Conservation (phyloP, 306 rosid species). For the Vicia villosa region DNA sequence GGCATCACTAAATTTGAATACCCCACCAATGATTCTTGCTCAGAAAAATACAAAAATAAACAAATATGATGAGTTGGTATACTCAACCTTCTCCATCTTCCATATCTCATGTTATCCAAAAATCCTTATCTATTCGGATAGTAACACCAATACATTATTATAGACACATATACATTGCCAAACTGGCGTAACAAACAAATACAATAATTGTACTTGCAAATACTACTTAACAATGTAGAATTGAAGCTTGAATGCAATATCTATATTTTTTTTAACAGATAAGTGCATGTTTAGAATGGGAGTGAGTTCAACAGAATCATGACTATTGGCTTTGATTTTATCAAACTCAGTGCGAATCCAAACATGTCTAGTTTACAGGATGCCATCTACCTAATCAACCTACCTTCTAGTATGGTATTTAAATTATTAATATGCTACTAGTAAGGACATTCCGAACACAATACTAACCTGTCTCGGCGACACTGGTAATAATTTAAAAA, state of each 20-base stretch:
- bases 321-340: background rate
- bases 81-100: conserved; percentile 19
- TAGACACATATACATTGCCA: background rate
- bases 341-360: background rate
- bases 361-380: background rate
- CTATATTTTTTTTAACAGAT: background rate
- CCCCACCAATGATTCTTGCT: conserved; percentile 38
- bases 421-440: too few species aligned
- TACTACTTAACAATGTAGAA: background rate
- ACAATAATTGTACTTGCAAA: background rate
- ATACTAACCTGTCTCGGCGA: too few species aligned
- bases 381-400: background rate
- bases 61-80: conserved; percentile 32
- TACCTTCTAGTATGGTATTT: too few species aligned
- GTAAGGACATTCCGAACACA: too few species aligned
- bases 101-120: background rate
- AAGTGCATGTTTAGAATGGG: background rate
- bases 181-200: conserved; percentile 10
- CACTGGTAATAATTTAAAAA: too few species aligned
- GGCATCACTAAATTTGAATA: conserved; percentile 39
- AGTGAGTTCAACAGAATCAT: background rate
- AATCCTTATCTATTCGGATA: conserved; percentile 20
- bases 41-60: conserved; percentile 22
- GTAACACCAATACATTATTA: conserved; percentile 1
- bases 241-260: background rate